These are phyloP conservation scores for Beauveria australis DNA, from an alignment of 2,329 filamentous ascomycete genomes.

Conservation along the genomic window DNA sequence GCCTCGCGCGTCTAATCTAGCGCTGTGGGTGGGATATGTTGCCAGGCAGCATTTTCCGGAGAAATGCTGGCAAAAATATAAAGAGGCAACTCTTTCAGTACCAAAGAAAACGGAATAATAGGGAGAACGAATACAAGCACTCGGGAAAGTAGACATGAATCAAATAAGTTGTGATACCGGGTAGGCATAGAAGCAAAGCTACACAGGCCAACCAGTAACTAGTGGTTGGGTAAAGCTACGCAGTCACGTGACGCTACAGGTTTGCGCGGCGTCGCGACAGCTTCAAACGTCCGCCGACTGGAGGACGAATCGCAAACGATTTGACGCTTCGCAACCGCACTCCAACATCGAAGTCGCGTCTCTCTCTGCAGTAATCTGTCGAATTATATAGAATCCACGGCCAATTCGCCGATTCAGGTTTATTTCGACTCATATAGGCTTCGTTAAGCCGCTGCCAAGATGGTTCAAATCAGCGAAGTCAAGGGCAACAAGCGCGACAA, in stretches of 20 bases:
- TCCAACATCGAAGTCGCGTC: not conserved
- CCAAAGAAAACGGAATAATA: too few species aligned
- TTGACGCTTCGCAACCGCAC: conserved; percentile 17
- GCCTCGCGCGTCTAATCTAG: too few species aligned
- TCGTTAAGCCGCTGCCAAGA: conserved; percentile 30
- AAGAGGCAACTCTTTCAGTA: too few species aligned
- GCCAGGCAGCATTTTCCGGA: too few species aligned
- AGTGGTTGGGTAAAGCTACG: not conserved
- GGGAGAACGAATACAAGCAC: too few species aligned
- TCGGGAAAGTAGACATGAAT: not conserved
- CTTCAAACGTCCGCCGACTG: conserved; percentile 15
- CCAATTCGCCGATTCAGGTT: not conserved
- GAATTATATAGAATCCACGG: conserved; percentile 1
- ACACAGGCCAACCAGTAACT: not conserved
- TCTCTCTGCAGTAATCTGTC: not conserved
- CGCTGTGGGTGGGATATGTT: too few species aligned
- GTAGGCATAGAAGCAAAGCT: not conserved
- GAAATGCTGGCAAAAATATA: too few species aligned
- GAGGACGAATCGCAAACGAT: conserved; percentile 27
- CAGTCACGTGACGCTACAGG: conserved; percentile 21
- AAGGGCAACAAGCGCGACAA: conserved; percentile 93
- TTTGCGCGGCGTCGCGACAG: conserved; percentile 20
- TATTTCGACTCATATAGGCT: not conserved
- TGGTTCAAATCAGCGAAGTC: conserved; percentile 90
- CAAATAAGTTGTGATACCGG: not conserved